phyloP scores from a whole-genome alignment of 1,139 yeast species.

The Hansenula sp. region DNA sequence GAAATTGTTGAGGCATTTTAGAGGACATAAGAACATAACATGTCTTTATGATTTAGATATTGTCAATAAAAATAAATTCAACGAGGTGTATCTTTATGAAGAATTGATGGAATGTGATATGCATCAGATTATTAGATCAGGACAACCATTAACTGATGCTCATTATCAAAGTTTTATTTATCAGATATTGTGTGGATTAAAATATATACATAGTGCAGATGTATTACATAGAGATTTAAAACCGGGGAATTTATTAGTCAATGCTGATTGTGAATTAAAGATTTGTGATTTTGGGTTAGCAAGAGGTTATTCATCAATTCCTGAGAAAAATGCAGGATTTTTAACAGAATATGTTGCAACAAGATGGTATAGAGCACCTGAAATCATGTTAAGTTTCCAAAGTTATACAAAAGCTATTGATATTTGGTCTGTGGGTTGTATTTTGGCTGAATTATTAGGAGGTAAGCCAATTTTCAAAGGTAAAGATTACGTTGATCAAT shows the following conservation, averaged over 20 bases:
- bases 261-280: constrained; percentile 94
- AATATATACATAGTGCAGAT: constrained; percentile 93
- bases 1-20: constrained; percentile 80
- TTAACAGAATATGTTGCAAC: constrained; percentile 97
- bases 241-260: constrained; percentile 89
- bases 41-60: constrained; percentile 92
- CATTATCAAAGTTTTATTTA: constrained; percentile 92
- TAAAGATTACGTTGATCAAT: constrained; percentile 91
- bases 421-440: constrained; percentile 97
- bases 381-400: constrained; percentile 89
- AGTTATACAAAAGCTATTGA: constrained; percentile 95
- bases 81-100: constrained; percentile 88
- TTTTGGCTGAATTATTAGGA: constrained; percentile 87
- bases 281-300: constrained; percentile 97
- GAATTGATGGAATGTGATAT: constrained; percentile 97
- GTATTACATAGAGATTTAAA: constrained; percentile 92
- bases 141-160: constrained; percentile 90
- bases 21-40: constrained; percentile 91
- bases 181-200: constrained; percentile 89
- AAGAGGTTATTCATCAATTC: constrained; percentile 84
- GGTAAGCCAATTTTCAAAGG: constrained; percentile 93
- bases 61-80: constrained; percentile 74
- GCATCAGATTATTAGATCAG: constrained; percentile 93
- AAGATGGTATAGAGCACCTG: constrained; percentile 98
- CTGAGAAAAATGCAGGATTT: constrained; percentile 84